phyloP scores from a whole-genome alignment of 2,329 filamentous ascomycete species.

The Alternaria infectoria region DNA sequence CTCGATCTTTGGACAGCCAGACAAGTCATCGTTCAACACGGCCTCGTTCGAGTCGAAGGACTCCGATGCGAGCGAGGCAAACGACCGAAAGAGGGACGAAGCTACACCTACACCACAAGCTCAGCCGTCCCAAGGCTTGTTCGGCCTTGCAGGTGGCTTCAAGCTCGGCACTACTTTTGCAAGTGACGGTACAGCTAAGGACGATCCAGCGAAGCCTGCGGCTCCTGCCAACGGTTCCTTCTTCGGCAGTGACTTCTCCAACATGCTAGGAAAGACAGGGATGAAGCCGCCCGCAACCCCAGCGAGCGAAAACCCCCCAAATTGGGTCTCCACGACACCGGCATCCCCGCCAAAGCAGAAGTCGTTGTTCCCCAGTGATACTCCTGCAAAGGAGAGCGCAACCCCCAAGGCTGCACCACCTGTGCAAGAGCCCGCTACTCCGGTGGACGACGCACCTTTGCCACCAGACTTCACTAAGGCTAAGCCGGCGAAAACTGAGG shows the following conservation, averaged over 20 bases:
- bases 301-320: slow-evolving; percentile 47
- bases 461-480: slow-evolving; percentile 44
- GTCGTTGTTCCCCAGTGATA: slow-evolving; percentile 28
- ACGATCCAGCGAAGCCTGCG: slow-evolving; percentile 62
- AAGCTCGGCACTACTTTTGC: slow-evolving; percentile 73
- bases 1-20: slow-evolving; percentile 36
- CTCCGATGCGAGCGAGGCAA: slow-evolving; percentile 37
- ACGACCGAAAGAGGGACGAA: slow-evolving; percentile 41
- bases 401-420: slow-evolving; percentile 44
- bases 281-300: slow-evolving; percentile 43
- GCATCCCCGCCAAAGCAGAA: slow-evolving; percentile 36
- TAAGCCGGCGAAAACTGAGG: slow-evolving; percentile 34
- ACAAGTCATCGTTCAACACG: slow-evolving; percentile 37
- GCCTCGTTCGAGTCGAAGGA: slow-evolving; percentile 40
- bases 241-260: slow-evolving; percentile 68
- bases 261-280: slow-evolving; percentile 58
- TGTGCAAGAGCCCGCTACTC: slow-evolving; percentile 29
- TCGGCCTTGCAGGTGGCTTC: slow-evolving; percentile 58
- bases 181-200: slow-evolving; percentile 65
- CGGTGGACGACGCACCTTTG: slow-evolving; percentile 46
- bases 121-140: slow-evolving; percentile 36
- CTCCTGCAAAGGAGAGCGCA: slow-evolving; percentile 21
- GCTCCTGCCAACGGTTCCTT: slow-evolving; percentile 56
- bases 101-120: slow-evolving; percentile 44
- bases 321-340: slow-evolving; percentile 48